Evolutionary conservation across 1,284 basidiomycete species (phyloP).

Genomic region (Xerocomus minutiporus): DNA sequence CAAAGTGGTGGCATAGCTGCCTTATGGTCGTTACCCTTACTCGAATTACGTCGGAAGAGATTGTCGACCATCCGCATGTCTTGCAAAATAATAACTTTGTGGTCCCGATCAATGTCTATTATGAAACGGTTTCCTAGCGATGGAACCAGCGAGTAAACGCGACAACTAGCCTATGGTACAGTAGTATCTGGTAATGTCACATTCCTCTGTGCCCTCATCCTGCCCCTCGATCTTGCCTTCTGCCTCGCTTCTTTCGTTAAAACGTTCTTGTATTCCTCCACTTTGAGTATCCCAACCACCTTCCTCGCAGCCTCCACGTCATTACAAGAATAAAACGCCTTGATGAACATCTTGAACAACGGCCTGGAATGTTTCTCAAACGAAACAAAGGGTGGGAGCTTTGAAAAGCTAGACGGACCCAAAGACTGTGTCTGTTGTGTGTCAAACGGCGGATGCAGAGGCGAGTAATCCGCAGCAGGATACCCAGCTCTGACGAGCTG

Average conservation of each 20-base stretch:
- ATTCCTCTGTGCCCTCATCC: constrained; percentile 11
- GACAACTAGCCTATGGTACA: background rate
- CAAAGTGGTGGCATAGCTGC: no score
- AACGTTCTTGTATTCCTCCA: constrained; percentile 29
- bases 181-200: background rate
- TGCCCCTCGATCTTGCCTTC: constrained; percentile 21
- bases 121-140: no score
- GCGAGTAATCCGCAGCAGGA: constrained; percentile 34
- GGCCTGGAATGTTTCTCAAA: constrained; percentile 57
- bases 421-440: constrained; percentile 25
- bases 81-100: no score
- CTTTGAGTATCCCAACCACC: constrained; percentile 54
- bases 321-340: constrained; percentile 50
- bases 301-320: constrained; percentile 50
- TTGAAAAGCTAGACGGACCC: constrained; percentile 30
- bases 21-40: no score
- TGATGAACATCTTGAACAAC: constrained; percentile 67
- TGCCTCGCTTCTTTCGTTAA: constrained; percentile 14
- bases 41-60: no score
- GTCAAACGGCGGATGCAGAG: constrained; percentile 41
- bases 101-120: no score
- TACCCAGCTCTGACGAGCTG: constrained; percentile 54
- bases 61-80: no score
- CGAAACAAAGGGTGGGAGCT: constrained; percentile 38
- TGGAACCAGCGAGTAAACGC: no score